Base-by-base conservation (phyloP, 2,329 filamentous ascomycete genomes). In the Aureobasidium sp. region DNA sequence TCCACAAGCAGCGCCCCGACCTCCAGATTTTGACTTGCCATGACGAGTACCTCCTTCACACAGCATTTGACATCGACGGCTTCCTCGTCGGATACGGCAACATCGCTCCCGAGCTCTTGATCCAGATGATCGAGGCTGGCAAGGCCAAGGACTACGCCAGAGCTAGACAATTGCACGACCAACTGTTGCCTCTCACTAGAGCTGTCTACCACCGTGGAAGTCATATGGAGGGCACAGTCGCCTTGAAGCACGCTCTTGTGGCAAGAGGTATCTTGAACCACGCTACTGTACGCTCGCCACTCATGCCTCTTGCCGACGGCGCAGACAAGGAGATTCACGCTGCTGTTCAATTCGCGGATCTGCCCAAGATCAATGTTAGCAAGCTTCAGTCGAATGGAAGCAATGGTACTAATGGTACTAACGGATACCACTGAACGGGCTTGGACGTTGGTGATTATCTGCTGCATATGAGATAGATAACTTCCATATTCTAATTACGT, bases 51-150 rank as follows among this genome's bases (percentile, higher is more conserved):
- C 75, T 82, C 5, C 72, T 82, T 8, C 79, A 81, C 69, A 82
- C 79, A 0, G 72, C 73, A 31, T 82, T 82, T 47, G 79, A 82
- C 63, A 77, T 82, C 2, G 80, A 82, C 56, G 80, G 80, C 0
- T 78, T 82, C 71, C 75, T 82, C 12, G 80, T 82, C n/a, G 80
- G 80, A 1, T 82, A 82, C 62, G 80, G 80, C 7, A 81, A 78
- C 66, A 80, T 82, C 61, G 79, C 80, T 0, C 80, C 79, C 0
- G 80, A 82, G 72, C 74, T 73, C 3, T 70, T 82, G 34, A 70
- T 81, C 3, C 76, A 82, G 67, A 69, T 82, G 71, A 81, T 82
- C 65, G 73, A 76, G 62, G 80, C 79, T 3, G 80, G 80, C 36
- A 79, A 81, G 69, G 77, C 73, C 4, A 73, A 75, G 63, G 79